Evolutionary conservation across 768 basidiomycete genomes (phyloP).

Genomic region (Auricularia heimuer): DNA sequence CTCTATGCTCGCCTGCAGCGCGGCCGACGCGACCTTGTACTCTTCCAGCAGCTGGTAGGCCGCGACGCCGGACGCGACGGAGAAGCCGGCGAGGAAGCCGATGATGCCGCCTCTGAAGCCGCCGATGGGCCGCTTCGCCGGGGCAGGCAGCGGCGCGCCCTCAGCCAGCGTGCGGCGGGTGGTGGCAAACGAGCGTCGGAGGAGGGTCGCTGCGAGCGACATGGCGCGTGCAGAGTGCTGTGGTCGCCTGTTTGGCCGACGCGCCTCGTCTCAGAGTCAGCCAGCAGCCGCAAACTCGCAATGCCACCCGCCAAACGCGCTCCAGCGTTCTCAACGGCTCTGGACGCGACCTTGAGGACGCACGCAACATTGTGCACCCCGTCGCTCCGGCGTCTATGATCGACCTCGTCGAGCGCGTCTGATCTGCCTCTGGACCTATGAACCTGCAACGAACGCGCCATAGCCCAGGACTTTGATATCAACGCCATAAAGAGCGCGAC

Average conservation of each 20-base stretch:
- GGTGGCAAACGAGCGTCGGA: slow-evolving; percentile 27
- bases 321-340: slow-evolving; percentile 17
- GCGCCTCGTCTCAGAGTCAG: background rate
- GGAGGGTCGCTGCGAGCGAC: background rate
- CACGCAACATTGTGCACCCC: slow-evolving; percentile 54
- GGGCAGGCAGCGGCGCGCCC: slow-evolving; percentile 28
- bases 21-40: slow-evolving; percentile 80
- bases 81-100: slow-evolving; percentile 85
- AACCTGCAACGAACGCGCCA: background rate
- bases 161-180: slow-evolving; percentile 36
- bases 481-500: slow-evolving; percentile 83
- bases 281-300: no score
- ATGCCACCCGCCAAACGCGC: slow-evolving; percentile 14
- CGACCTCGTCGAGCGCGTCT: slow-evolving; percentile 81
- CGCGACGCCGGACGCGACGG: slow-evolving; percentile 75
- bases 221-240: background rate
- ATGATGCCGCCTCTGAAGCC: slow-evolving; percentile 50
- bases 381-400: slow-evolving; percentile 52
- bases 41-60: slow-evolving; percentile 86
- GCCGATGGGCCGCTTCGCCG: slow-evolving; percentile 66
- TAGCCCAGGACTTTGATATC: slow-evolving; percentile 87
- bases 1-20: slow-evolving; percentile 78
- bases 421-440: slow-evolving; percentile 20
- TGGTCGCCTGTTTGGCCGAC: background rate
- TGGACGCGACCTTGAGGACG: slow-evolving; percentile 56